A percentile compares a stretch with the other conserved stretches of the same genome.
These are phyloP conservation scores for Termitomyces sp. DNA, from an alignment of 768 basidiomycete genomes.

Conservation along the genomic window DNA sequence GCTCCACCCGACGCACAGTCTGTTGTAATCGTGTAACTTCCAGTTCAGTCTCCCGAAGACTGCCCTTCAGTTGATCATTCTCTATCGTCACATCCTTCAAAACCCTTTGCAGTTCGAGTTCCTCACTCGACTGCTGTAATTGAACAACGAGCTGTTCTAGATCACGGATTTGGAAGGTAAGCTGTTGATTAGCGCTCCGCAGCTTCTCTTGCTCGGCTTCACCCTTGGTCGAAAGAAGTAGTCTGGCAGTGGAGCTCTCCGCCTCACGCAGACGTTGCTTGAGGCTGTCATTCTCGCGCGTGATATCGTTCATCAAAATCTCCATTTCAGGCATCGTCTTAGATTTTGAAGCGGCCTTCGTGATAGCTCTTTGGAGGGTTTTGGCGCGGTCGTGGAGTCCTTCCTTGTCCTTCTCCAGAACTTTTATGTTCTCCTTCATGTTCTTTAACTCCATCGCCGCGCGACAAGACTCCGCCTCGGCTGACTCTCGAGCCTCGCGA, in stretches of 20 bases:
- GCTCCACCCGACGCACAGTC: slow-evolving; percentile 2
- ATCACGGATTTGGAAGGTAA: slow-evolving; percentile 25
- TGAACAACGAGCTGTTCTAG: slow-evolving; percentile 24
- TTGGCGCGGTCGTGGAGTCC: slow-evolving; percentile 21
- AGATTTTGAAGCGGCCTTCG: slow-evolving; percentile 14
- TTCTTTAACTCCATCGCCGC: slow-evolving; percentile 13
- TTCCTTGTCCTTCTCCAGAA: slow-evolving; percentile 23
- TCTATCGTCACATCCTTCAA: slow-evolving; percentile 24
- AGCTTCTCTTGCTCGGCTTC: slow-evolving; percentile 26
- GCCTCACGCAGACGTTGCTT: slow-evolving; percentile 29
- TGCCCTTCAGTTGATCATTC: slow-evolving; percentile 28
- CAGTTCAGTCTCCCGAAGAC: slow-evolving; percentile 19
- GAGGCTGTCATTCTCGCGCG: slow-evolving; percentile 33
- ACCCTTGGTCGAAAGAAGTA: slow-evolving; percentile 24
- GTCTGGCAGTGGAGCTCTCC: slow-evolving; percentile 28
- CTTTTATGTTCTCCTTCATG: slow-evolving; percentile 15
- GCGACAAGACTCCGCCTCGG: slow-evolving; percentile 11
- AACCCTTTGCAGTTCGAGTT: slow-evolving; percentile 19
- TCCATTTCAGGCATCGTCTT: slow-evolving; percentile 26
- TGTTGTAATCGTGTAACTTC: slow-evolving; percentile 4
- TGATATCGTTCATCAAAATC: slow-evolving; percentile 31
- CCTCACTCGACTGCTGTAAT: slow-evolving; percentile 23
- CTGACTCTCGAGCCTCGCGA: slow-evolving; percentile 16
- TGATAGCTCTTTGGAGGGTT: slow-evolving; percentile 27
- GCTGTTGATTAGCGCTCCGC: slow-evolving; percentile 25